Conservation (phyloP, 108 stramenopile species). For the Tribonema minus region DNA sequence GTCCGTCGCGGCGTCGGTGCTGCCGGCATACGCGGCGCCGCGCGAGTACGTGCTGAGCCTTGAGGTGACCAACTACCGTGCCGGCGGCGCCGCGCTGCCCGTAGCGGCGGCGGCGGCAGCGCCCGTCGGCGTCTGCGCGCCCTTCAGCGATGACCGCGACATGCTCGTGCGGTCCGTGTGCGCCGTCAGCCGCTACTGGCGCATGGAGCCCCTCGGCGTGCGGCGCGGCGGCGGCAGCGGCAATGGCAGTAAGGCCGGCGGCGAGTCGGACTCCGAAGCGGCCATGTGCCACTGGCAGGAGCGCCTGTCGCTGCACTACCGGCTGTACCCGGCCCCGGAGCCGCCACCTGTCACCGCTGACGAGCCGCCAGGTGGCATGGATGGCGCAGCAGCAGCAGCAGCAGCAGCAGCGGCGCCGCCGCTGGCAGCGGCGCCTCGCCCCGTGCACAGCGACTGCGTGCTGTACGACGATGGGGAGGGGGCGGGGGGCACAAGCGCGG, state of each 20-base stretch:
- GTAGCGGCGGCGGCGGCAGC: too few species aligned
- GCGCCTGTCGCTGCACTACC: constrained; percentile 38
- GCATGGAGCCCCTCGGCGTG: constrained; percentile 20
- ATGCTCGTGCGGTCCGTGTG: neutral
- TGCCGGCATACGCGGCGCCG: constrained; percentile 8
- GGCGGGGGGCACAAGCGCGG: neutral
- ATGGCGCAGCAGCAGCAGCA: neutral
- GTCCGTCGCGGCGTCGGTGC: constrained; percentile 16
- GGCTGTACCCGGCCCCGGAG: neutral
- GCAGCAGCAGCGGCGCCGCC: neutral
- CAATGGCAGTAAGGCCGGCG: neutral
- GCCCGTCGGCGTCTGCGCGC: too few species aligned
- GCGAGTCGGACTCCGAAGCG: neutral
- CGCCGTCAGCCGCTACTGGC: constrained; percentile 21
- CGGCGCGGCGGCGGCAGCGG: neutral
- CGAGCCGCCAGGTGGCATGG: neutral
- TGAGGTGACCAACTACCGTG: constrained; percentile 32
- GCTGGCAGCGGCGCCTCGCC: neutral
- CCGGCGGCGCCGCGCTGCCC: constrained; percentile 6
- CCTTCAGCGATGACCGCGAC: too few species aligned
- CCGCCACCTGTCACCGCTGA: neutral
- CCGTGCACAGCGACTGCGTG: constrained; percentile 1
- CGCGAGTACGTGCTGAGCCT: constrained; percentile 37
- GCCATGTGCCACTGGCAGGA: constrained; percentile 30
- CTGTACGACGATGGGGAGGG: neutral